Conservation (phyloP, 1,284 basidiomycete genomes). For the Boletellus deceptivus region DNA sequence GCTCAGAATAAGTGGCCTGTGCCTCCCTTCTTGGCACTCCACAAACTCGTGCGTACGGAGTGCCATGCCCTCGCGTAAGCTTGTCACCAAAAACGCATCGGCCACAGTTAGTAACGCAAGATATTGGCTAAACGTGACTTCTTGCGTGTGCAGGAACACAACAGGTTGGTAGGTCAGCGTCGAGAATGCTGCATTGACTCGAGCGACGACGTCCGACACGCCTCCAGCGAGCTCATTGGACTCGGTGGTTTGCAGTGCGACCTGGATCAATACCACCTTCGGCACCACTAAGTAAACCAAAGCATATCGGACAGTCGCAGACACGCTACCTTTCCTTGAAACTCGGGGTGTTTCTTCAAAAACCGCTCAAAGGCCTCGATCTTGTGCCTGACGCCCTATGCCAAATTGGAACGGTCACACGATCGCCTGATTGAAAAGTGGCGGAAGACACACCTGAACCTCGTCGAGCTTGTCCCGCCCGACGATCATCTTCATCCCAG, state of each 20-base stretch:
- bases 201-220: constrained; percentile 75
- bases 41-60: constrained; percentile 78
- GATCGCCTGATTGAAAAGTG: no score
- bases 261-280: constrained; percentile 80
- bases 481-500: constrained; percentile 82
- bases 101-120: constrained; percentile 79
- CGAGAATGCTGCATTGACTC: constrained; percentile 81
- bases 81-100: constrained; percentile 85
- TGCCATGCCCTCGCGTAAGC: constrained; percentile 87
- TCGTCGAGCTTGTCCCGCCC: constrained; percentile 88
- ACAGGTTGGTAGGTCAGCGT: constrained; percentile 86
- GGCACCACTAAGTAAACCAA: not conserved
- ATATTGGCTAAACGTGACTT: constrained; percentile 85
- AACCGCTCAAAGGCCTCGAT: constrained; percentile 83
- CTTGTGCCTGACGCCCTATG: constrained; percentile 75
- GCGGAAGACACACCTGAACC: constrained; percentile 51
- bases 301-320: not conserved
- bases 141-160: constrained; percentile 84
- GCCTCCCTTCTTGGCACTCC: constrained; percentile 71
- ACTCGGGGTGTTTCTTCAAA: constrained; percentile 75
- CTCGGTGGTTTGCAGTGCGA: constrained; percentile 81
- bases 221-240: constrained; percentile 73
- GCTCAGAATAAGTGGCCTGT: constrained; percentile 73
- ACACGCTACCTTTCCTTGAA: constrained; percentile 61
- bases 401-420: not conserved